These are phyloP conservation scores for Cyanodermella asteris DNA, from an alignment of 2,329 filamentous ascomycete species.

Conservation along the genomic window DNA sequence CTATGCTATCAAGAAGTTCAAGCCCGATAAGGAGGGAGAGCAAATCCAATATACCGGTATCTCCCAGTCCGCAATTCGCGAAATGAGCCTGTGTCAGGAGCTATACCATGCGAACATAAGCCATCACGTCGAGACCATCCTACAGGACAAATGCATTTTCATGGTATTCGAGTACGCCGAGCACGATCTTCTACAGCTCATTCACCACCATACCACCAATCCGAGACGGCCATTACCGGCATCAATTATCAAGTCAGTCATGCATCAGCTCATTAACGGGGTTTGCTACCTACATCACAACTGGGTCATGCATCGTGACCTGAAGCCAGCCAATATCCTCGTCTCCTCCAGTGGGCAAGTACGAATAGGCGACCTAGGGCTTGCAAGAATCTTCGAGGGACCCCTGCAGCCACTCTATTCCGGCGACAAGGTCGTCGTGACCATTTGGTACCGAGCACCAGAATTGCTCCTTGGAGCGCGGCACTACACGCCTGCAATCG, in stretches of 20 bases:
- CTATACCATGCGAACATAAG: slow-evolving; percentile 78
- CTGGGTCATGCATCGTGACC: slow-evolving; percentile 90
- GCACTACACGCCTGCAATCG: slow-evolving; percentile 94
- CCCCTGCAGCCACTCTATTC: slow-evolving; percentile 77
- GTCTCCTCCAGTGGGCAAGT: slow-evolving; percentile 78
- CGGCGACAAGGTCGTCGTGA: slow-evolving; percentile 95
- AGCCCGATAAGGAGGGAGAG: slow-evolving; percentile 95
- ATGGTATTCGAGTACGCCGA: slow-evolving; percentile 99
- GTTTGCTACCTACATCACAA: slow-evolving; percentile 87
- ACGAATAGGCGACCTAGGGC: slow-evolving; percentile 81
- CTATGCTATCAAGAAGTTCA: slow-evolving; percentile 99
- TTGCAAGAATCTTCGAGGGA: slow-evolving; percentile 84
- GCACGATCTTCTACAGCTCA: slow-evolving; percentile 91
- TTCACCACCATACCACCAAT: slow-evolving; percentile 63
- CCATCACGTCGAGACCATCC: slow-evolving; percentile 76
- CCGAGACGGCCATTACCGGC: slow-evolving; percentile 75
- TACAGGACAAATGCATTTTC: slow-evolving; percentile 97
- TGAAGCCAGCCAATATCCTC: slow-evolving; percentile 98
- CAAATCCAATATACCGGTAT: slow-evolving; percentile 88
- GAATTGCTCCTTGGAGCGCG: slow-evolving; percentile 76
- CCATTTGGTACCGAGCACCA: slow-evolving; percentile 95
- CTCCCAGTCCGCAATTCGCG: slow-evolving; percentile 86
- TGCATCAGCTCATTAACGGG: slow-evolving; percentile 89
- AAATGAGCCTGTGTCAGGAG: slow-evolving; percentile 94
- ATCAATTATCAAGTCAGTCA: slow-evolving; percentile 71